Evolutionary conservation across 2,329 filamentous ascomycete genomes (phyloP), one percentile per base, ranked within the genome.

Genomic region (Sporothrix dimorphospora): DNA sequence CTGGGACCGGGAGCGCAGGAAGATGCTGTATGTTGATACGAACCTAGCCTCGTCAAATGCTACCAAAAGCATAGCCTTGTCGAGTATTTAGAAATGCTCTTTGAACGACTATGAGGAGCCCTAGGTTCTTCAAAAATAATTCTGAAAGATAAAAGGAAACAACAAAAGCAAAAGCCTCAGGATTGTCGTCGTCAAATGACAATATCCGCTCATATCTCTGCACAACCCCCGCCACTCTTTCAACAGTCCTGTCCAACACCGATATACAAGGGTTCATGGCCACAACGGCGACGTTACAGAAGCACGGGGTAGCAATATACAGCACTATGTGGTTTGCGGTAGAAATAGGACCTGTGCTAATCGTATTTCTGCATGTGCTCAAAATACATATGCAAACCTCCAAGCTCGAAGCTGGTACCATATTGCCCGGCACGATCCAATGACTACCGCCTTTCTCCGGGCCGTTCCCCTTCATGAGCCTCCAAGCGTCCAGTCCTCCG

Each of bases 201-300:
- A 21, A 11, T n/a, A 24, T 53, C 49, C 8, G 4, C 24, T 11
- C 30, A 21, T 11, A 59, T 45, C n/a, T 65, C 21, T 65, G 59
- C 19, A 51, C 47, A 53, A 53, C 27, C 53, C 19, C 16, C 30
- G 21, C 59, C 27, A 45, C 38, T 65, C 38, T 21, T 24, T n/a
- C 38, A 65, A 65, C 38, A 38, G 59, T 65, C 38, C 59, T 65
- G 38, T 65, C 21, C 38, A 27, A 65, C 38, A 12, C 12, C 38
- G 21, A 65, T 45, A 65, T 19, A 24, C 63, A 67, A 67, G 63
- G 63, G 14, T 51, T 51, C 45, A 24, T 67, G 27, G 40, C 63
- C 24, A 34, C 42, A 67, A 67, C 42, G 65, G 45, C 47, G 65
- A 40, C 65, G 65, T 68, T 68, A 68, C 65, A 68, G 47, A 53